phyloP scores from a whole-genome alignment of 495 filamentous ascomycete species.

The Lasiosphaeriaceae sp. region DNA sequence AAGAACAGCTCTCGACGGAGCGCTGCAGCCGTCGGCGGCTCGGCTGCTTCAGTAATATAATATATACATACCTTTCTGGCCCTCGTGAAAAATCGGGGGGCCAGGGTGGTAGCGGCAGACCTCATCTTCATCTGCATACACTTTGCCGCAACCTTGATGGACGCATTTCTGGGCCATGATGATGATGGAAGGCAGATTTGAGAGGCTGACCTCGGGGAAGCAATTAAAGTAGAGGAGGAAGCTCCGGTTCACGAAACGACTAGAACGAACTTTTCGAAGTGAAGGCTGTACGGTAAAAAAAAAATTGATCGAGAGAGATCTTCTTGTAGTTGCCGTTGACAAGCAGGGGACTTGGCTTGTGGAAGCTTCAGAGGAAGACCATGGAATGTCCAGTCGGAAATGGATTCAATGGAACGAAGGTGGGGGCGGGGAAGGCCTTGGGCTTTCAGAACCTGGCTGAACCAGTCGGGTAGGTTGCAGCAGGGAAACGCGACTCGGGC shows the following conservation, averaged over 20 bases:
- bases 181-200: constrained; percentile 39
- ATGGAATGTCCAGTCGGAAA: neutral
- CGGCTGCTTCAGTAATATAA: constrained; percentile 6
- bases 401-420: neutral
- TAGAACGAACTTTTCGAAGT: too few relatives aligned
- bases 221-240: too few relatives aligned
- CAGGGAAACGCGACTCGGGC: too few relatives aligned
- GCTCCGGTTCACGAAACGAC: too few relatives aligned
- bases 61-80: constrained; percentile 80
- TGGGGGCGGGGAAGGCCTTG: too few relatives aligned
- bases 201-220: too few relatives aligned
- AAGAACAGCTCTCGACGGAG: neutral
- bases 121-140: constrained; percentile 78
- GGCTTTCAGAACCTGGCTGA: too few relatives aligned
- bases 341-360: neutral
- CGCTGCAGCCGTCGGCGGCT: neutral
- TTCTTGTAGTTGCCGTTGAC: neutral
- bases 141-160: constrained; percentile 92
- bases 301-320: too few relatives aligned
- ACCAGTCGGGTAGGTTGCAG: too few relatives aligned
- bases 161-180: constrained; percentile 87
- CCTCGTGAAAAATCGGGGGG: constrained; percentile 94
- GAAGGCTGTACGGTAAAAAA: too few relatives aligned
- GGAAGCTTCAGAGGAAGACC: neutral
- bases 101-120: constrained; percentile 90